Conservation (phyloP, 148 eudicot genomes). For the Talinum fruticosum region DNA sequence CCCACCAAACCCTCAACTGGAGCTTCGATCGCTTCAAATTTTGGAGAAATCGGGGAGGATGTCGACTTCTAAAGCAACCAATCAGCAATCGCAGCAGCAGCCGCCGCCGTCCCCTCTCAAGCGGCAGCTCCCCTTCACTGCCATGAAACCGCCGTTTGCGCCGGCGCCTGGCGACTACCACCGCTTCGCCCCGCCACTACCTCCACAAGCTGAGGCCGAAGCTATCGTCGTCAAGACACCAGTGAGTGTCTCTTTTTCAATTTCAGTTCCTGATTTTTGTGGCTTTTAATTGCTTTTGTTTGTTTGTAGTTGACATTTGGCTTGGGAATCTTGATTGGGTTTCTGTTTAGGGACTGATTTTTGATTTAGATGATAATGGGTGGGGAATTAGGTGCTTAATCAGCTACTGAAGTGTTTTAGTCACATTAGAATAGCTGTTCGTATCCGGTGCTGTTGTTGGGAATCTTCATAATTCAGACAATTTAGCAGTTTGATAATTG, state of each 20-base stretch:
- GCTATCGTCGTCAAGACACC: constrained; percentile 62
- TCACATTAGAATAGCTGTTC: background rate
- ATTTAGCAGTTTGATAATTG: background rate
- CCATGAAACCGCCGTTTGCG: constrained; percentile 62
- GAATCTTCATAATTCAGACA: background rate
- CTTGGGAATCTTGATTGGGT: constrained; percentile 22
- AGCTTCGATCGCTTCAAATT: constrained; percentile 9
- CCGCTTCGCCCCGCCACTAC: constrained; percentile 40
- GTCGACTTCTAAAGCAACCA: constrained; percentile 31
- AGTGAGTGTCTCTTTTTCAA: constrained; percentile 30
- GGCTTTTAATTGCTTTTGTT: background rate
- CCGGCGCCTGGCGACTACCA: constrained; percentile 57
- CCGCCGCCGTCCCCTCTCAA: background rate
- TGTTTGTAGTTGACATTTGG: constrained; percentile 5
- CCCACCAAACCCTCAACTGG: constrained; percentile 14
- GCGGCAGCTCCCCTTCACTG: constrained; percentile 48
- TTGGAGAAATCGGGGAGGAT: constrained; percentile 16
- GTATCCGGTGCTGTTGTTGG: background rate
- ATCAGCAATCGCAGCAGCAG: constrained; percentile 30
- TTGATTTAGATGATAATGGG: background rate
- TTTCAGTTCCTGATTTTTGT: background rate
- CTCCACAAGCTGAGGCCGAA: constrained; percentile 32
- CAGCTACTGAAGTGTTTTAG: background rate
- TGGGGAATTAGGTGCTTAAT: background rate
- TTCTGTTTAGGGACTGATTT: background rate